These are phyloP conservation scores for Aureobasidium sp. DNA, from an alignment of 2,329 filamentous ascomycete genomes.

Conservation along the genomic window DNA sequence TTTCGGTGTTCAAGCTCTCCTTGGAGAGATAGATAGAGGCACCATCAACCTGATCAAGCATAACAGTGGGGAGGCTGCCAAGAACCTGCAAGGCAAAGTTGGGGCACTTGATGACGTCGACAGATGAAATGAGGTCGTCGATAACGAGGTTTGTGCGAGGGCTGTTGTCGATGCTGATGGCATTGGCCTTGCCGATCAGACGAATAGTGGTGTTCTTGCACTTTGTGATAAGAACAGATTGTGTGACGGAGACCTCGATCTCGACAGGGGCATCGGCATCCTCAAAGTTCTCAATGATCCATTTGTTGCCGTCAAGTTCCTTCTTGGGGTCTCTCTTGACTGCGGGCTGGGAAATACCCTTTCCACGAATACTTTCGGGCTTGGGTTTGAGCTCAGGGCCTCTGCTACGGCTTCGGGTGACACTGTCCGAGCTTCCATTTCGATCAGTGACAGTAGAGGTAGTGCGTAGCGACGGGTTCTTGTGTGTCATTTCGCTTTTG, in stretches of 20 bases:
- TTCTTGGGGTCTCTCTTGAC: constrained; percentile 31
- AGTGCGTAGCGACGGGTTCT: constrained; percentile 81
- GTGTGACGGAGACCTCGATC: constrained; percentile 71
- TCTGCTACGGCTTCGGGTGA: constrained; percentile 66
- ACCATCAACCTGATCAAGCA: constrained; percentile 89
- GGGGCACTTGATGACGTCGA: constrained; percentile 91
- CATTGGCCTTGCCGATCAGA: constrained; percentile 87
- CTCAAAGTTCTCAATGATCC: constrained; percentile 93
- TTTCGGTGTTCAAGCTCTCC: constrained; percentile 66
- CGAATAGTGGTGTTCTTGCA: constrained; percentile 89
- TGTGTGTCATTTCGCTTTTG: constrained; percentile 94
- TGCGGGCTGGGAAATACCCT: constrained; percentile 22
- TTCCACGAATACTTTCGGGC: constrained; percentile 41
- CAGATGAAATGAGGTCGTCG: constrained; percentile 79
- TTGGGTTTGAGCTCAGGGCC: constrained; percentile 64
- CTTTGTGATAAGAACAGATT: constrained; percentile 84
- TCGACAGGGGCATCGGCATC: constrained; percentile 63
- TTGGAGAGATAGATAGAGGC: constrained; percentile 80
- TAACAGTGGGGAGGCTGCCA: constrained; percentile 73
- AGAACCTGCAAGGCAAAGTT: constrained; percentile 84
- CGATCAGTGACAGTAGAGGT: constrained; percentile 58
- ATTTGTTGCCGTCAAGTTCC: constrained; percentile 64
- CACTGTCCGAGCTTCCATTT: constrained; percentile 43
- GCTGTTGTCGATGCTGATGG: constrained; percentile 92
- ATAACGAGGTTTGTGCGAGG: constrained; percentile 75